These are phyloP conservation scores for Pyricularia sp. DNA, from an alignment of 2,329 filamentous ascomycete genomes.

Conservation along the genomic window DNA sequence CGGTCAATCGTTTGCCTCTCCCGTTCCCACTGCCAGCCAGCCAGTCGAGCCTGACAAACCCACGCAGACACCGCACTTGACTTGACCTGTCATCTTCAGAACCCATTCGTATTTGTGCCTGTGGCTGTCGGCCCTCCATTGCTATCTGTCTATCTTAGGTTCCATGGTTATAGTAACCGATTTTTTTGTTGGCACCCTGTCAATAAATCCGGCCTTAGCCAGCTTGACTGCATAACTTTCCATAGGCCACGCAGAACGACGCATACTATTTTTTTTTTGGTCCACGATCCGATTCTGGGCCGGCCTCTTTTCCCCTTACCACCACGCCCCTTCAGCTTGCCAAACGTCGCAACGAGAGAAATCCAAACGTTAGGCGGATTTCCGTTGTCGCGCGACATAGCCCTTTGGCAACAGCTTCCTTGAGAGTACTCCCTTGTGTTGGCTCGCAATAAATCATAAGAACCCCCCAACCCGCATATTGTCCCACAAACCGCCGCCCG, in stretches of 20 bases:
- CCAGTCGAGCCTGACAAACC: neutral
- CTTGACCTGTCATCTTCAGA: neutral
- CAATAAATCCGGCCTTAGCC: neutral
- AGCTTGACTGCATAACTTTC: neutral
- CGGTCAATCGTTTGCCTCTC: neutral
- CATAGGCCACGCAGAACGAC: neutral
- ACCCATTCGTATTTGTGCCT: neutral
- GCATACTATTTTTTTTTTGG: neutral
- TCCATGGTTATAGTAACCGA: neutral
- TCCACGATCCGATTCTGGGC: neutral
- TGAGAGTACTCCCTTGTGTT: neutral
- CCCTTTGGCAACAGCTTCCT: neutral
- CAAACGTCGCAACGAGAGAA: neutral
- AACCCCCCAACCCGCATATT: neutral
- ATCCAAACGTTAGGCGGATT: neutral
- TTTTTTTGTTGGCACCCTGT: neutral
- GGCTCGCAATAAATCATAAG: neutral
- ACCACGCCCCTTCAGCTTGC: neutral
- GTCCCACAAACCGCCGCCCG: neutral
- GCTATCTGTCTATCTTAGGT: neutral
- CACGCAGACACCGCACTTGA: neutral
- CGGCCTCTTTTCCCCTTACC: neutral
- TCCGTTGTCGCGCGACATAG: neutral
- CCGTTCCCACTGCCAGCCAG: neutral
- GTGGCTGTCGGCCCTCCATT: neutral